Evolutionary conservation across 169 alveolate genomes (phyloP).

Genomic region (Eimeria tenella): DNA sequence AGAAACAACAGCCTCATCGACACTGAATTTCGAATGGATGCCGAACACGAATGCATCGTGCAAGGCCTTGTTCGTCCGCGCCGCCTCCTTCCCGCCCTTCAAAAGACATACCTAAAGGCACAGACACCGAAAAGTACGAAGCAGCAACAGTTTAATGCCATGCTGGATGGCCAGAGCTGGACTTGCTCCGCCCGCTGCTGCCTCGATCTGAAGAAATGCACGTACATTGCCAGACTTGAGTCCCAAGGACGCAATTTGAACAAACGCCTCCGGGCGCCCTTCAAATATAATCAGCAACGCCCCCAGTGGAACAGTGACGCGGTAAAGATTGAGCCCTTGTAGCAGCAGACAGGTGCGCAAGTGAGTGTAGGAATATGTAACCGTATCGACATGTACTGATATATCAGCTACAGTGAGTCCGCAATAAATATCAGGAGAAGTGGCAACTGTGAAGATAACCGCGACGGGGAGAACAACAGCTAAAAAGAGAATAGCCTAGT

Average conservation of each 20-base stretch:
- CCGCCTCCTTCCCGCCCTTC: constrained; percentile 75
- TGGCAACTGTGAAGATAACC: too few species aligned
- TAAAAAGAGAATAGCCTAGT: background rate
- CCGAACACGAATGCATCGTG: constrained; percentile 40
- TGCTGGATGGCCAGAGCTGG: background rate
- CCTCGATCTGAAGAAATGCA: constrained; percentile 70
- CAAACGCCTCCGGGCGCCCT: constrained; percentile 86
- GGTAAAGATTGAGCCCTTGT: constrained; percentile 80
- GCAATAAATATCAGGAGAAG: too few species aligned
- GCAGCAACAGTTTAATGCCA: background rate
- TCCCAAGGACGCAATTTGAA: constrained; percentile 84
- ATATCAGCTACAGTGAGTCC: too few species aligned
- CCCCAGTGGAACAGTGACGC: constrained; percentile 85
- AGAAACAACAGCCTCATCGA: background rate
- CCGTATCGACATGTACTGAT: too few species aligned
- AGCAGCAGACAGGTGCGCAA: too few species aligned
- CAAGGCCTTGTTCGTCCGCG: constrained; percentile 22
- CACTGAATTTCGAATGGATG: background rate
- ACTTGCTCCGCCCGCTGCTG: background rate
- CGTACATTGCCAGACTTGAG: constrained; percentile 84
- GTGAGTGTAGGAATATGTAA: too few species aligned
- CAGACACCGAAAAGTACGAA: background rate
- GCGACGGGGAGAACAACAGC: background rate
- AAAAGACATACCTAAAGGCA: constrained; percentile 10
- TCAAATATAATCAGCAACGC: constrained; percentile 84